Conservation (phyloP, 2,329 filamentous ascomycete species). For the Lasiodiplodia theobromae region DNA sequence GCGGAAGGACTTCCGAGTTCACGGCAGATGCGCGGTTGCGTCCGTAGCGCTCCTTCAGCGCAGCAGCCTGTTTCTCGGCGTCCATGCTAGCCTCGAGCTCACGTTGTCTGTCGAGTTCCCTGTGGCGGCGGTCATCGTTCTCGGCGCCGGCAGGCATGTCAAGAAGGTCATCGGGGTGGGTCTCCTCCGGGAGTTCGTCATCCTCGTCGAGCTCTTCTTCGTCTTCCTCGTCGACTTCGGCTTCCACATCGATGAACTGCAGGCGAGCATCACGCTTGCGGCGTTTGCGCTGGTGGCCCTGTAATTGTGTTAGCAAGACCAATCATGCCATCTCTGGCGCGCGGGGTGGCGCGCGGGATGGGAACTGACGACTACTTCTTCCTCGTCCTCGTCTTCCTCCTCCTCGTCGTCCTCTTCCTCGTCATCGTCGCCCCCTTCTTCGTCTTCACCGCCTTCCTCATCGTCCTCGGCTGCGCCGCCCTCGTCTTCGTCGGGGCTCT, state of each 20-base stretch:
- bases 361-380: slow-evolving; percentile 49
- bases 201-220: slow-evolving; percentile 85
- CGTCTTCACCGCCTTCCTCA: slow-evolving; percentile 46
- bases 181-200: slow-evolving; percentile 86
- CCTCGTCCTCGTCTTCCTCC: slow-evolving; percentile 58
- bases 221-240: slow-evolving; percentile 93
- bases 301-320: slow-evolving; percentile 21
- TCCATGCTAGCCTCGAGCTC: slow-evolving; percentile 89
- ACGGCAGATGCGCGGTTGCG: slow-evolving; percentile 72
- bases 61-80: slow-evolving; percentile 89
- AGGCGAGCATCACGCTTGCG: slow-evolving; percentile 75
- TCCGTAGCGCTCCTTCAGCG: slow-evolving; percentile 86
- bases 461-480: slow-evolving; percentile 34
- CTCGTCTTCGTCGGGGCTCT: slow-evolving; percentile 48
- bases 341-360: slow-evolving; percentile 42
- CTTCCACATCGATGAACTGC: slow-evolving; percentile 96
- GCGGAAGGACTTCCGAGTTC: slow-evolving; percentile 80
- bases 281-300: slow-evolving; percentile 81
- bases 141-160: slow-evolving; percentile 76
- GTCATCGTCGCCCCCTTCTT: slow-evolving; percentile 49
- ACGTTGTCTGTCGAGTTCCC: slow-evolving; percentile 90
- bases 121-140: slow-evolving; percentile 88
- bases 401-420: slow-evolving; percentile 54
- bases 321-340: slow-evolving; percentile 37
- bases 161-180: slow-evolving; percentile 87